A percentile compares a stretch with the other conserved stretches of the same genome.
Conservation (phyloP, 305 asterid genomes). For the Fraxinus paxiana region DNA sequence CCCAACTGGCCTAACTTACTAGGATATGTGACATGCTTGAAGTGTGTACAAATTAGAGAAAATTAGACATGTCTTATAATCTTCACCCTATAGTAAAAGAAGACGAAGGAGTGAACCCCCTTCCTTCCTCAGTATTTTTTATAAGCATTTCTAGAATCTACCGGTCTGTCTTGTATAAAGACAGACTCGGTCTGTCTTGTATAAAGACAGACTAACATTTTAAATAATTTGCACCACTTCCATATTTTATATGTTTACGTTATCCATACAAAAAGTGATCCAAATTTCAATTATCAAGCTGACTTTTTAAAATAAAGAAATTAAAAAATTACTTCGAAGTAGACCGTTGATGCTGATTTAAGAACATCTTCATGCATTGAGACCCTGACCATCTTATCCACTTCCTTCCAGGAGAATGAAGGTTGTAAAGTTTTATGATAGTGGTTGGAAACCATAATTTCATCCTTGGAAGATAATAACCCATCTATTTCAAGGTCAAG, state of each 20-base stretch:
- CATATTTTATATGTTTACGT: neutral
- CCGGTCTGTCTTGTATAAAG: neutral
- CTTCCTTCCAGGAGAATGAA: slow-evolving; percentile 40
- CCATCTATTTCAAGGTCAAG: slow-evolving; percentile 68
- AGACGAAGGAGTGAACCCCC: neutral
- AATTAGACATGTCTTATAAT: neutral
- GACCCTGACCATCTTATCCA: slow-evolving; percentile 63
- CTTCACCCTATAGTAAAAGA: neutral
- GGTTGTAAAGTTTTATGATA: slow-evolving; percentile 28
- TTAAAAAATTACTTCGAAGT: slow-evolving; percentile 58
- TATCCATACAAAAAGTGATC: neutral
- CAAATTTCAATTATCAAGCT: neutral
- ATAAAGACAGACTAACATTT: neutral
- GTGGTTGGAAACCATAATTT: slow-evolving; percentile 27
- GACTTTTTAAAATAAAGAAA: neutral
- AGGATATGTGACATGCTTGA: neutral
- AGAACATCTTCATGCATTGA: slow-evolving; percentile 72
- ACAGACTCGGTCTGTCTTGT: neutral
- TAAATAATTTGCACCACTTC: neutral
- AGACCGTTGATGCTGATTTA: slow-evolving; percentile 62
- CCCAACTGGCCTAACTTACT: neutral
- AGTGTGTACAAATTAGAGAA: neutral
- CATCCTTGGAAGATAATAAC: slow-evolving; percentile 47
- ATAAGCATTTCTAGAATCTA: neutral
- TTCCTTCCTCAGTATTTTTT: neutral